phyloP scores from a whole-genome alignment of 1,139 yeast species.

The Ogataea hybrid region DNA sequence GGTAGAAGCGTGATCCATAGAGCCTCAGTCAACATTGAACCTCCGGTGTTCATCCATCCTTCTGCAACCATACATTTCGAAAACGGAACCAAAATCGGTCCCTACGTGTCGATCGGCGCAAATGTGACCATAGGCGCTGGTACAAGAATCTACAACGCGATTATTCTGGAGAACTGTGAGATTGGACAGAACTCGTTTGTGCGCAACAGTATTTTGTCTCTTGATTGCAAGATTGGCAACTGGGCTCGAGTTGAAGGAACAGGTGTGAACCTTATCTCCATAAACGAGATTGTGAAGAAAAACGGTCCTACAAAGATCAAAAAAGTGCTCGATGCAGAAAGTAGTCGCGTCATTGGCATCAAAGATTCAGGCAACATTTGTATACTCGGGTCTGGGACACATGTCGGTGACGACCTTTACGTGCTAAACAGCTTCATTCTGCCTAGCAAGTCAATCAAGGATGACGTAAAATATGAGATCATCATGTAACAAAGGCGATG shows the following conservation, averaged over 20 bases:
- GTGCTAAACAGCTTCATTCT: constrained; percentile 59
- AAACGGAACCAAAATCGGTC: constrained; percentile 49
- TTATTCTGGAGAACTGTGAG: constrained; percentile 47
- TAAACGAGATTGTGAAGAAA: constrained; percentile 26
- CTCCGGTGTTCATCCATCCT: constrained; percentile 55
- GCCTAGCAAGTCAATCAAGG: constrained; percentile 58
- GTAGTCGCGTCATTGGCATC: constrained; percentile 39
- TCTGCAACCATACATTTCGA: constrained; percentile 41
- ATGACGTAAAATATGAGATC: constrained; percentile 56
- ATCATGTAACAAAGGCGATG: constrained; percentile 43
- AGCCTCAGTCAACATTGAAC: constrained; percentile 42
- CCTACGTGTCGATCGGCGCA: constrained; percentile 61
- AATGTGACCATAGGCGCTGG: constrained; percentile 52
- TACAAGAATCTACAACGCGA: constrained; percentile 53
- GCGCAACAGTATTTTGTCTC: constrained; percentile 52
- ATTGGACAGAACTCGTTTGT: constrained; percentile 50
- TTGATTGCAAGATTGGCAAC: constrained; percentile 48
- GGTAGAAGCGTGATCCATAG: constrained; percentile 19
- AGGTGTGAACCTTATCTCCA: constrained; percentile 39
- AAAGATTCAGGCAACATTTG: constrained; percentile 53
- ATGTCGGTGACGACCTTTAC: constrained; percentile 53
- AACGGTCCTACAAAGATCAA: constrained; percentile 22
- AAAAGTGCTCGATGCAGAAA: constrained; percentile 31
- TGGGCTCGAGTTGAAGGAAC: constrained; percentile 69
- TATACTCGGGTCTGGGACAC: constrained; percentile 53